Evolutionary conservation across 257 asterid genomes (phyloP).

Genomic region (Cordia subcordata): DNA sequence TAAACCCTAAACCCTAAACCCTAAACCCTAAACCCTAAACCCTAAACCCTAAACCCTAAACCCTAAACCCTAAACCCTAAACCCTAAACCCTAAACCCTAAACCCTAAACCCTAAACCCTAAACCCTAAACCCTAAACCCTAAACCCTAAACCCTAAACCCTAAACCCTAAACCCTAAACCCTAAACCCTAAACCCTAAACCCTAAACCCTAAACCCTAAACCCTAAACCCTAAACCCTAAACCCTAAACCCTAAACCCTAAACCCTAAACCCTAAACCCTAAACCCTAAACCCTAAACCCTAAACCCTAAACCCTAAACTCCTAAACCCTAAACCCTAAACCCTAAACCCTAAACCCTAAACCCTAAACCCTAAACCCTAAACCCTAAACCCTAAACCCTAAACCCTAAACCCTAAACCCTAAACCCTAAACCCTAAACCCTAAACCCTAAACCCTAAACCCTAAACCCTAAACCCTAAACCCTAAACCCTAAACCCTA

Average conservation of each 20-base stretch:
- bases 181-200: slow-evolving; percentile 11
- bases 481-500: slow-evolving; percentile 18
- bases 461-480: slow-evolving; percentile 12
- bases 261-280: slow-evolving; percentile 2
- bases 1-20: slow-evolving; percentile 1
- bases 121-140: slow-evolving; percentile 4
- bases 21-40: slow-evolving; percentile 8
- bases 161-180: slow-evolving; percentile 14
- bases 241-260: slow-evolving; percentile 8
- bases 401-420: slow-evolving; percentile 8
- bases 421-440: slow-evolving; percentile 8
- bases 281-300: slow-evolving; percentile 3
- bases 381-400: slow-evolving; percentile 12
- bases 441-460: slow-evolving; percentile 2
- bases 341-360: slow-evolving; percentile 11
- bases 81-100: not conserved
- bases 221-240: slow-evolving; percentile 10
- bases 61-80: slow-evolving; percentile 9
- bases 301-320: not conserved
- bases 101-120: slow-evolving; percentile 1
- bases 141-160: not conserved
- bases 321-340: slow-evolving; percentile 7
- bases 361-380: slow-evolving; percentile 12
- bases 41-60: slow-evolving; percentile 11
- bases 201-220: slow-evolving; percentile 3